Evolutionary conservation across 2,329 filamentous ascomycete genomes (phyloP).

Genomic region (Juglanconis sp.): DNA sequence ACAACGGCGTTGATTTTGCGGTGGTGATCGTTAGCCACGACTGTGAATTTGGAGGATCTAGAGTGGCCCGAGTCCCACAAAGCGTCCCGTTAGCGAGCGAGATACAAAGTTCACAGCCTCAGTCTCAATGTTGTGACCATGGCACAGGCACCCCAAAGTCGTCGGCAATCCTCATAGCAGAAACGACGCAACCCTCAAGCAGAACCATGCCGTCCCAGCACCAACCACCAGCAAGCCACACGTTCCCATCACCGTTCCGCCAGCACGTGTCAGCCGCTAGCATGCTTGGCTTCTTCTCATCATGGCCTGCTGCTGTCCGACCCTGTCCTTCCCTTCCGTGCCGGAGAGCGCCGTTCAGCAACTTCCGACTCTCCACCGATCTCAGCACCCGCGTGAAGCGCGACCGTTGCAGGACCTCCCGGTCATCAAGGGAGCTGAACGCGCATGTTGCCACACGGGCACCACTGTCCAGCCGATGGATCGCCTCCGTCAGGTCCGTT

Average conservation of each 20-base stretch:
- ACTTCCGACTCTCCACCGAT: not conserved
- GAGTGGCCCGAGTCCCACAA: no score
- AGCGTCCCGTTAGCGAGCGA: no score
- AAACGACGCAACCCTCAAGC: not conserved
- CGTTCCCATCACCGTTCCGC: not conserved
- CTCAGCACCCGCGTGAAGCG: not conserved
- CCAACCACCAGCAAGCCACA: not conserved
- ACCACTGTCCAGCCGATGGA: not conserved
- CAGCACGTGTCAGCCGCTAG: not conserved
- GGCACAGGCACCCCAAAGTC: not conserved
- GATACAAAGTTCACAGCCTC: no score
- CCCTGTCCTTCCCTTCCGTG: not conserved
- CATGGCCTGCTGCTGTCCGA: not conserved
- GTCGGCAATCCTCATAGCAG: not conserved
- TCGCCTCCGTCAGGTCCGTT: not conserved
- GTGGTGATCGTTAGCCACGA: no score
- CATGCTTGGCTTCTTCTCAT: not conserved
- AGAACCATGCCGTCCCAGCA: not conserved
- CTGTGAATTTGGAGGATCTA: no score
- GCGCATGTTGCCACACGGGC: not conserved
- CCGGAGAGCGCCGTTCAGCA: not conserved
- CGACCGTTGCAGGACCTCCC: not conserved
- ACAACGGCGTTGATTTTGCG: no score
- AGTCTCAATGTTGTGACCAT: not conserved
- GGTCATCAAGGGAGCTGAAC: not conserved